These are phyloP conservation scores for Calonectria fujianensis DNA, from an alignment of 2,329 filamentous ascomycete species.

Conservation along the genomic window DNA sequence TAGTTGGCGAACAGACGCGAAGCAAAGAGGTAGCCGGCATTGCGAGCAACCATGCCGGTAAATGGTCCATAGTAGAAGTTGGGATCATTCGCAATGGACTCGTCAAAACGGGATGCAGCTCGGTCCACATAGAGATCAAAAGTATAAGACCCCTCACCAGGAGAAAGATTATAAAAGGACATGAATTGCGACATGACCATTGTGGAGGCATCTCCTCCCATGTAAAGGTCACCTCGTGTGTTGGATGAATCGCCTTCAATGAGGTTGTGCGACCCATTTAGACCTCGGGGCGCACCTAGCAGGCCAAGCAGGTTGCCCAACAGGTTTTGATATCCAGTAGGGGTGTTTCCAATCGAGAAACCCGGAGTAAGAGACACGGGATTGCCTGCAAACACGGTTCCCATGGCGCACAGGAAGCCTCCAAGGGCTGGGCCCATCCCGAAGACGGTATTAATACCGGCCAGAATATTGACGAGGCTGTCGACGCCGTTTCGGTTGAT, in stretches of 20 bases:
- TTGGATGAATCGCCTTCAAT: conserved; percentile 72
- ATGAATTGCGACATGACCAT: conserved; percentile 70
- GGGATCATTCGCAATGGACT: conserved; percentile 70
- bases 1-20: conserved; percentile 66
- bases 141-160: conserved; percentile 43
- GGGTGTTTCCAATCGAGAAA: conserved; percentile 71
- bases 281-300: conserved; percentile 63
- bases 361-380: conserved; percentile 68
- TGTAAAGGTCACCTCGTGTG: conserved; percentile 70
- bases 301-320: conserved; percentile 65
- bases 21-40: conserved; percentile 67
- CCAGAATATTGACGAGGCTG: conserved; percentile 41
- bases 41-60: conserved; percentile 67
- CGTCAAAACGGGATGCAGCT: conserved; percentile 61
- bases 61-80: conserved; percentile 73
- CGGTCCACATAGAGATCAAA: conserved; percentile 64
- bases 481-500: conserved; percentile 48
- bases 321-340: conserved; percentile 62
- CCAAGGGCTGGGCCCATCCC: conserved; percentile 69
- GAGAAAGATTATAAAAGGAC: conserved; percentile 37
- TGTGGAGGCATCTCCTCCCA: conserved; percentile 68
- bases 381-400: conserved; percentile 69
- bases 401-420: conserved; percentile 65
- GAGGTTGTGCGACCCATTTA: conserved; percentile 73
- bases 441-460: conserved; percentile 58